phyloP scores from a whole-genome alignment of 2,329 filamentous ascomycete species.

The Coniochaeta sp. region DNA sequence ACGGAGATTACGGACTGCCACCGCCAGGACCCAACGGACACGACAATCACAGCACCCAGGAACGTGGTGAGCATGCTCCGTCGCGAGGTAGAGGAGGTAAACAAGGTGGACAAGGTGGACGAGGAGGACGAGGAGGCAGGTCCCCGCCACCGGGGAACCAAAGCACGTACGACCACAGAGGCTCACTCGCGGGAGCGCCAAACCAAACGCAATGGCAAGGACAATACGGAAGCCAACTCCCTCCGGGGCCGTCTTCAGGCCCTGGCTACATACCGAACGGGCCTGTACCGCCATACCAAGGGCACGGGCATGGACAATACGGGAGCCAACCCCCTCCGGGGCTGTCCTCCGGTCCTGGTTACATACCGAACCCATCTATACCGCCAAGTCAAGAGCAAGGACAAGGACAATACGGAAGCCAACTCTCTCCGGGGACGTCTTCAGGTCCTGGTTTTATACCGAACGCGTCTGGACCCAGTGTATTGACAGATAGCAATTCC shows the following conservation, averaged over 20 bases:
- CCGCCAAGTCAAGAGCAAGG: no score
- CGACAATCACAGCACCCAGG: conserved; percentile 21
- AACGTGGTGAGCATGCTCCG: conserved; percentile 30
- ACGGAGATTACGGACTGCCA: conserved; percentile 39
- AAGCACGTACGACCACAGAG: conserved; percentile 28
- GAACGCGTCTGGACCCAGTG: conserved; percentile 28
- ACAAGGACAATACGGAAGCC: no score
- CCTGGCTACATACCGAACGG: no score
- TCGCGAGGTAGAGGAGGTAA: no score
- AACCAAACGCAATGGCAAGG: conserved; percentile 29
- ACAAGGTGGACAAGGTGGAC: conserved; percentile 35
- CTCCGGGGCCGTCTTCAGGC: conserved; percentile 28
- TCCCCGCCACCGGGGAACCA: conserved; percentile 37
- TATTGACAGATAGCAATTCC: conserved; percentile 19
- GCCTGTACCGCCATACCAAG: no score
- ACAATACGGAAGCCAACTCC: conserved; percentile 22
- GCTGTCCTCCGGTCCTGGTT: no score
- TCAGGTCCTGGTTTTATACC: no score
- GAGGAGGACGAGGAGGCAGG: conserved; percentile 35
- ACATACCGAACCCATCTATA: no score
- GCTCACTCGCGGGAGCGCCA: conserved; percentile 25
- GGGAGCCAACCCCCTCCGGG: no score
- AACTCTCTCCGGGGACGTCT: no score
- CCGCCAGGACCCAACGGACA: conserved; percentile 21
- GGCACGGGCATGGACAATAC: no score